These are phyloP conservation scores for Colletotrichum orchidophilum DNA, from an alignment of 2,329 filamentous ascomycete species.

Conservation along the genomic window DNA sequence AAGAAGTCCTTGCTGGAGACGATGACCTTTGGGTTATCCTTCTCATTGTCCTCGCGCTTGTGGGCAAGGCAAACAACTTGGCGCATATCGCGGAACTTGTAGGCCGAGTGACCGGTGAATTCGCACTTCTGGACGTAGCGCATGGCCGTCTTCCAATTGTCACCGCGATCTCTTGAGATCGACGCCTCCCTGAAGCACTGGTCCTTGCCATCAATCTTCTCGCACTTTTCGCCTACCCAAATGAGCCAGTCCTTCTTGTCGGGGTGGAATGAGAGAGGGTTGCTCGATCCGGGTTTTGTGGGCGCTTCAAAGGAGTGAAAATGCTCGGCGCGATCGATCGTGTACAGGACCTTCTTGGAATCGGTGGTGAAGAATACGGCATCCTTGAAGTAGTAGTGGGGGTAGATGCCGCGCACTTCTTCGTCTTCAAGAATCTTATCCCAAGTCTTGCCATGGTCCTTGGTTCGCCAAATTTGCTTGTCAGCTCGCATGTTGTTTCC, in stretches of 20 bases:
- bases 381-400: slow-evolving; percentile 84
- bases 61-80: slow-evolving; percentile 67
- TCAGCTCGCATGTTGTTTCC: slow-evolving; percentile 47
- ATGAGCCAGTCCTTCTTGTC: slow-evolving; percentile 89
- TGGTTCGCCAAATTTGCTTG: slow-evolving; percentile 75
- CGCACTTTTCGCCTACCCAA: slow-evolving; percentile 83
- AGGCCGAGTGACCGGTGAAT: slow-evolving; percentile 77
- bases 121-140: slow-evolving; percentile 84
- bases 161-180: slow-evolving; percentile 81
- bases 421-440: slow-evolving; percentile 73
- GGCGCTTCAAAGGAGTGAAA: slow-evolving; percentile 80
- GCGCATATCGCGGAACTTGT: slow-evolving; percentile 59
- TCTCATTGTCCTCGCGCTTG: slow-evolving; percentile 72
- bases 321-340: slow-evolving; percentile 78
- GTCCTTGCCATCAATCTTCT: slow-evolving; percentile 55
- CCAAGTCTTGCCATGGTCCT: slow-evolving; percentile 92
- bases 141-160: slow-evolving; percentile 79
- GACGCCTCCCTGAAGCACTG: slow-evolving; percentile 80
- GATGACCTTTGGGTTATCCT: slow-evolving; percentile 72
- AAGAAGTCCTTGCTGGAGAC: slow-evolving; percentile 85
- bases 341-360: slow-evolving; percentile 76
- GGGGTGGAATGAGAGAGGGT: slow-evolving; percentile 81
- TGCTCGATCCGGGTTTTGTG: slow-evolving; percentile 53
- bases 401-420: slow-evolving; percentile 75
- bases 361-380: slow-evolving; percentile 86